phyloP scores from a whole-genome alignment of 2,329 filamentous ascomycete genomes.

The Teratosphaeriaceae sp. region DNA sequence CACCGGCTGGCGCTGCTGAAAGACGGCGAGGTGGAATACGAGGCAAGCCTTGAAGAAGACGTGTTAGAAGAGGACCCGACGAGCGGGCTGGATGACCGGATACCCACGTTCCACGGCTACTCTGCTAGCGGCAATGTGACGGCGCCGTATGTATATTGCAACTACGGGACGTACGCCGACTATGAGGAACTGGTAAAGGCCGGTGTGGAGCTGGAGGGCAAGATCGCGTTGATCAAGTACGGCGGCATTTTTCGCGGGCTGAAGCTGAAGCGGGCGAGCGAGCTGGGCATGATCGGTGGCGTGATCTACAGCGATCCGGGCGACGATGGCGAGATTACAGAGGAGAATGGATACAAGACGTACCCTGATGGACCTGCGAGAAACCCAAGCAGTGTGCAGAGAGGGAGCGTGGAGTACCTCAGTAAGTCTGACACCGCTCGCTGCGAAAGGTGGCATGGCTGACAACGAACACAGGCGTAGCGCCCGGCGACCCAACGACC shows the following conservation, averaged over 20 bases:
- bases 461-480: constrained; percentile 41
- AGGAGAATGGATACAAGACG: constrained; percentile 67
- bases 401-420: constrained; percentile 68
- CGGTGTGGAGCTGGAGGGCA: constrained; percentile 70
- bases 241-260: constrained; percentile 81
- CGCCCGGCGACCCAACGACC: constrained; percentile 74
- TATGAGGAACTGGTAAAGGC: constrained; percentile 73
- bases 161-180: constrained; percentile 82
- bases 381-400: constrained; percentile 81
- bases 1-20: constrained; percentile 41
- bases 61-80: constrained; percentile 77
- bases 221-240: constrained; percentile 83
- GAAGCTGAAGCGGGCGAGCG: constrained; percentile 87
- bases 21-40: constrained; percentile 28
- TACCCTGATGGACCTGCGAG: constrained; percentile 86
- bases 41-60: constrained; percentile 74
- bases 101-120: constrained; percentile 93
- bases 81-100: constrained; percentile 60
- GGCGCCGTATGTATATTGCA: constrained; percentile 77
- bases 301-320: constrained; percentile 85
- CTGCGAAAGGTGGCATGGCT: constrained; percentile 1
- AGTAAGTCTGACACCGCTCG: constrained; percentile 27
- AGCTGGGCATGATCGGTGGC: constrained; percentile 80
- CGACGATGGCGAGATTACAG: constrained; percentile 75
- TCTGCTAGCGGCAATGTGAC: constrained; percentile 90